phyloP scores from a whole-genome alignment of 371 early-diverging fungal genomes.

The Batkoa obscura region DNA sequence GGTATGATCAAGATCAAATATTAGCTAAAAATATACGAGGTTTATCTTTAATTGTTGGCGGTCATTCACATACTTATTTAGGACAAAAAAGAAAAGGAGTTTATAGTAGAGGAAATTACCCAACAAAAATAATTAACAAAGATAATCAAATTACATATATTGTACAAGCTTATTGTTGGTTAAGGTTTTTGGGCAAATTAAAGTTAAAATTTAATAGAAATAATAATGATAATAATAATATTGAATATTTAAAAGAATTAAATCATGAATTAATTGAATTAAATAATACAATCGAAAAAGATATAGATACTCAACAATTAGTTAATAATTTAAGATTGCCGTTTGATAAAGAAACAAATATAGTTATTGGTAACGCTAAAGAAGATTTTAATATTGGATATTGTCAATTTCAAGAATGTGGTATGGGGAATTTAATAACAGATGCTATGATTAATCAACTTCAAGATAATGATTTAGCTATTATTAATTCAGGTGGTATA shows the following conservation, averaged over 20 bases:
- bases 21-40: slow-evolving; percentile 30
- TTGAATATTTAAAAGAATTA: slow-evolving; percentile 24
- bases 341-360: slow-evolving; percentile 22
- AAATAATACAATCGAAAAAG: slow-evolving; percentile 13
- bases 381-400: slow-evolving; percentile 13
- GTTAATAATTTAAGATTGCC: too few relatives aligned
- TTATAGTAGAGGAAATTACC: slow-evolving; percentile 19
- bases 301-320: too few relatives aligned
- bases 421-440: too few relatives aligned
- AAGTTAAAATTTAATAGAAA: slow-evolving; percentile 29
- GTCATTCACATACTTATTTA: slow-evolving; percentile 47
- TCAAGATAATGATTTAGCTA: slow-evolving; percentile 15
- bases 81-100: slow-evolving; percentile 18
- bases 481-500: slow-evolving; percentile 35
- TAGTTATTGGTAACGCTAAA: slow-evolving; percentile 19
- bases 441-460: too few relatives aligned
- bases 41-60: slow-evolving; percentile 40
- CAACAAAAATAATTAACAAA: slow-evolving; percentile 27
- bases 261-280: slow-evolving; percentile 20
- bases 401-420: slow-evolving; percentile 25
- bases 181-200: slow-evolving; percentile 45
- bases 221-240: slow-evolving; percentile 20
- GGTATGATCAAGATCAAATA: slow-evolving; percentile 34
- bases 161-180: slow-evolving; percentile 34
- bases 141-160: slow-evolving; percentile 33